Evolutionary conservation across 305 asterid genomes (phyloP).

Genomic region (Euphrasia arctica): DNA sequence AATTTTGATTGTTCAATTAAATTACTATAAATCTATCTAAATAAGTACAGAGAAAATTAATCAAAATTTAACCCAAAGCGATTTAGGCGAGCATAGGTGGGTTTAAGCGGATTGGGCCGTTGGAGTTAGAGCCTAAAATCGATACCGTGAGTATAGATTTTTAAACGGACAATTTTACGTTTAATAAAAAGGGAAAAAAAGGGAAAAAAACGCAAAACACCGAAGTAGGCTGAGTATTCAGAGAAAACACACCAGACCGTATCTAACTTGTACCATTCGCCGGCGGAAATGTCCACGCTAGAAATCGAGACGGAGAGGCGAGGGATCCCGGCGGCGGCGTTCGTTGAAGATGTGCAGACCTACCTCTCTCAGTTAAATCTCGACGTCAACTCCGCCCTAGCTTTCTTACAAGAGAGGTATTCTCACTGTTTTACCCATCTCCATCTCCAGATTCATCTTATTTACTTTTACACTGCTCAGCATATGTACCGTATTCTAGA

Average conservation of each 20-base stretch:
- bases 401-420: constrained; percentile 90
- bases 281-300: constrained; percentile 39
- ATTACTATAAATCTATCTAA: too few relatives aligned
- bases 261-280: constrained; percentile 22
- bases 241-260: not conserved
- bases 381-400: constrained; percentile 79
- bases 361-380: constrained; percentile 69
- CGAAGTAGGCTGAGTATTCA: constrained; percentile 8
- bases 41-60: too few relatives aligned
- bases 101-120: too few relatives aligned
- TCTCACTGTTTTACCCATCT: not conserved
- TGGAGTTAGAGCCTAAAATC: too few relatives aligned
- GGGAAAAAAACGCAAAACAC: constrained; percentile 14
- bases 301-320: constrained; percentile 56
- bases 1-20: too few relatives aligned
- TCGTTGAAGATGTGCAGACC: constrained; percentile 84
- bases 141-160: too few relatives aligned
- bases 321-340: constrained; percentile 87
- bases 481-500: not conserved
- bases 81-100: too few relatives aligned
- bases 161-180: too few relatives aligned
- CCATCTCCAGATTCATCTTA: not conserved
- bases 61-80: too few relatives aligned
- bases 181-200: too few relatives aligned
- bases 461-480: constrained; percentile 7